Base-by-base conservation (phyloP, 306 rosid species). In the Cicer chorassanicum region DNA sequence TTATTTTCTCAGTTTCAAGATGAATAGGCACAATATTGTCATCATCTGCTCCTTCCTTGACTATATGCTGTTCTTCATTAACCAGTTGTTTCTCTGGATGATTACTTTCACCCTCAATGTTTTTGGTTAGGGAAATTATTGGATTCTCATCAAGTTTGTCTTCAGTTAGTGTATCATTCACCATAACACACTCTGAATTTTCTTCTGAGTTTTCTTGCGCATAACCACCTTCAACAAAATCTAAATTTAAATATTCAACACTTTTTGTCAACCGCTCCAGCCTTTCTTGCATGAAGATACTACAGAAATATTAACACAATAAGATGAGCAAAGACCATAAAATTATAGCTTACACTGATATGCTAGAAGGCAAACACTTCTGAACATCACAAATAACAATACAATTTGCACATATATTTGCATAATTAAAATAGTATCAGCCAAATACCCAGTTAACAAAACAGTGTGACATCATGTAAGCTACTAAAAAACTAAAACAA, bases 281-380 rank as follows among this genome's bases (percentile, higher is more conserved):
- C 86, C 99, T 86, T 85, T 95, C 98, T 87, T 95, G 98, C 16
- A 86, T 89, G 87, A 95, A 92, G 81, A 95, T 95, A 89, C 99
- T 95, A 69, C 86, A 92, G 56, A 56, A 66, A 83, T 67, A 85
- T 43, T n/a, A 48, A 43, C 71, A 91, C 48, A 85, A 75, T 43
- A 77, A 83, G 68, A 69, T 62, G 19, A 78, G 67, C 41, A 66
- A 70, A 65, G 43, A 15, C 16, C 36, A 61, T 8, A 72, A 50
- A 57, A 49, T 68, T 61, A 75, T 76, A 64, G 59, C 40, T 64
- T 36, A 36, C 24, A 42, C 12, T 11, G 76, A 21, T 59, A 70
- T 16, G 77, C 64, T 64, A 36, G 39, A 81, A 77, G 41, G 38
- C 12, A 60, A 73, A 55, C 21, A 53, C 15, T 45, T 63, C 53